phyloP scores from a whole-genome alignment of 1,284 basidiomycete genomes.

The Tylopilus microsporus region DNA sequence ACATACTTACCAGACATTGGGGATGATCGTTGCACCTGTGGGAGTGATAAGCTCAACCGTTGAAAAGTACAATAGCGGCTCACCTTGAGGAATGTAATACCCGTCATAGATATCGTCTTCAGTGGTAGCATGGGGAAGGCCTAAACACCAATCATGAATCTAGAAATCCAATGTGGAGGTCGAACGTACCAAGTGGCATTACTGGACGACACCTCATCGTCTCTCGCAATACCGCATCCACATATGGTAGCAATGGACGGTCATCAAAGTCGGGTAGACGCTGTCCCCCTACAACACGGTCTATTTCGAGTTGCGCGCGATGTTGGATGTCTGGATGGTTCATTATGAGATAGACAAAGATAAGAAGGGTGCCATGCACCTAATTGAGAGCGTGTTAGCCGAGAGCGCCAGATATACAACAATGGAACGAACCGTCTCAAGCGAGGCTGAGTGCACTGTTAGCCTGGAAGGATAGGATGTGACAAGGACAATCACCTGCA shows the following conservation, averaged over 20 bases:
- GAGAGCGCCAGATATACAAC: not conserved
- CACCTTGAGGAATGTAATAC: slow-evolving; percentile 23
- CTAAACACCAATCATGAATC: slow-evolving; percentile 1
- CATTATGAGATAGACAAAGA: slow-evolving; percentile 35
- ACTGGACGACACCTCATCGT: slow-evolving; percentile 25
- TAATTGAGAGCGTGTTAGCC: not conserved
- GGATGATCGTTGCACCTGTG: not conserved
- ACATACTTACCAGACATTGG: slow-evolving; percentile 14
- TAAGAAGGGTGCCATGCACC: slow-evolving; percentile 14
- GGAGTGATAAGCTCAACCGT: not conserved
- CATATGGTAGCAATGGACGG: slow-evolving; percentile 33
- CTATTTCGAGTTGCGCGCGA: slow-evolving; percentile 38
- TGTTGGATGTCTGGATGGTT: slow-evolving; percentile 32
- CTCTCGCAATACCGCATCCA: slow-evolving; percentile 38
- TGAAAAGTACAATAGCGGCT: not conserved
- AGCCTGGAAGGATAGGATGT: not conserved
- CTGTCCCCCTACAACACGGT: slow-evolving; percentile 33
- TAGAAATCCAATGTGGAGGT: not conserved
- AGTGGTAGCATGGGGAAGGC: slow-evolving; percentile 13
- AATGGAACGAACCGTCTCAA: slow-evolving; percentile 20
- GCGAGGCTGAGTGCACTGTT: slow-evolving; percentile 13
- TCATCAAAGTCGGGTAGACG: slow-evolving; percentile 41
- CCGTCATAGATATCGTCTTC: slow-evolving; percentile 25
- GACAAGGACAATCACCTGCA: slow-evolving; percentile 11
- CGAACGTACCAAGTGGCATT: slow-evolving; percentile 15